These are phyloP conservation scores for Fraxinus xanthoxyloides DNA, from an alignment of 305 asterid species.

Conservation along the genomic window DNA sequence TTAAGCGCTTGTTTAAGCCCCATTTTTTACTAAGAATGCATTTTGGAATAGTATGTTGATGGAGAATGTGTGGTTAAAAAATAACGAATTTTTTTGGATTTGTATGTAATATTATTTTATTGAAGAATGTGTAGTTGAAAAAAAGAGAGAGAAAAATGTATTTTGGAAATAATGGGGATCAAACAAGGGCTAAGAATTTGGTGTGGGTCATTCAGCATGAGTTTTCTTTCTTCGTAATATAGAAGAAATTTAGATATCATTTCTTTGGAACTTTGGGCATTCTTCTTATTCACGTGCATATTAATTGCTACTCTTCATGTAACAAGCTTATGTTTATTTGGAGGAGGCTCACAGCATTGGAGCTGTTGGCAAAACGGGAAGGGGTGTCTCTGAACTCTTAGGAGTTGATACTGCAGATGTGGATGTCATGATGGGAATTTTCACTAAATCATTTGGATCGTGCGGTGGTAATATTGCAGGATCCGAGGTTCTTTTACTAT, in stretches of 20 bases:
- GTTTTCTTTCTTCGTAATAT: background rate
- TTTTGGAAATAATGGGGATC: no score
- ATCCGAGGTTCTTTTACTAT: slow-evolving; percentile 61
- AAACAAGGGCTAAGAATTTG: background rate
- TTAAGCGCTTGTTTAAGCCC: background rate
- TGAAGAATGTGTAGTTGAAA: no score
- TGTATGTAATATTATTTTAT: no score
- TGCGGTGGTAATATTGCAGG: slow-evolving; percentile 99
- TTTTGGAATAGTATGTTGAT: no score
- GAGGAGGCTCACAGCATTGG: slow-evolving; percentile 99
- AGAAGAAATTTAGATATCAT: background rate
- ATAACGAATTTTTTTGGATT: no score
- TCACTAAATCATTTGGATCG: slow-evolving; percentile 98
- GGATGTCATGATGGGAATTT: slow-evolving; percentile 99
- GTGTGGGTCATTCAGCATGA: background rate
- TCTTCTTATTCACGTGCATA: background rate
- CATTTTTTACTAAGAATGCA: no score
- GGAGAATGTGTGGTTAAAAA: no score
- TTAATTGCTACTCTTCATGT: slow-evolving; percentile 9
- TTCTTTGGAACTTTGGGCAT: background rate
- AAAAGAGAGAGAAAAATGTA: no score
- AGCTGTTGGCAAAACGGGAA: slow-evolving; percentile 94
- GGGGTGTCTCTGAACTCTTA: slow-evolving; percentile 96
- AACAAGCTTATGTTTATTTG: slow-evolving; percentile 78
- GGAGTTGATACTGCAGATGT: slow-evolving; percentile 94